A percentile compares a stretch with the other conserved stretches of the same genome.
These are phyloP conservation scores for Silybum marianum DNA, from an alignment of 129 eudicot species.

Conservation along the genomic window DNA sequence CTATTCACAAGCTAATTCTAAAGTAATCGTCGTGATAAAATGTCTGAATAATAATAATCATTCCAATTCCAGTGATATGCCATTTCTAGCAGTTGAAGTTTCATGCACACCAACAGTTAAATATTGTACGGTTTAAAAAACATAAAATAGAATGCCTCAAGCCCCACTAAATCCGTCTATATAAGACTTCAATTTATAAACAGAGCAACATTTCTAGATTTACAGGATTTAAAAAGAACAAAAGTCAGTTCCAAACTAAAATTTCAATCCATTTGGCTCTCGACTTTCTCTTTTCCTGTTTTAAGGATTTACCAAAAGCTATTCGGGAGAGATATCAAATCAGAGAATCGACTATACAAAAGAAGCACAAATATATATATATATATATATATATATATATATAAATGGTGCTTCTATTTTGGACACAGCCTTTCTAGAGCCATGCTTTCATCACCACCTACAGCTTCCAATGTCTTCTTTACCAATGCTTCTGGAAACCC, in stretches of 20 bases:
- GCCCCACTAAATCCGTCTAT: not conserved
- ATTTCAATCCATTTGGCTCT: slow-evolving; percentile 5
- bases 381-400: not conserved
- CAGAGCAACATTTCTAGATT: not conserved
- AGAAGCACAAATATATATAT: not conserved
- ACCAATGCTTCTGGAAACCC: slow-evolving; percentile 40
- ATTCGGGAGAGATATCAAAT: not conserved
- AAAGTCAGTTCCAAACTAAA: not conserved
- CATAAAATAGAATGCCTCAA: not conserved
- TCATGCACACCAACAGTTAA: not conserved
- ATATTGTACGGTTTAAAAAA: not conserved
- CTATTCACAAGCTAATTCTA: not conserved
- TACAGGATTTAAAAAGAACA: not conserved
- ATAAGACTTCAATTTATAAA: not conserved
- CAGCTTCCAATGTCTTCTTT: slow-evolving; percentile 31
- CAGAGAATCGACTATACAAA: slow-evolving; percentile 24
- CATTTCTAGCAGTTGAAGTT: not conserved
- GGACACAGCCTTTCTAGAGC: slow-evolving; percentile 35
- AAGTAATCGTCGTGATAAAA: too few relatives aligned
- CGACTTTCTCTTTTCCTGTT: not conserved
- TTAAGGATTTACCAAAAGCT: not conserved
- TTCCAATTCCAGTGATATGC: not conserved
- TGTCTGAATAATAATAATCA: not conserved
- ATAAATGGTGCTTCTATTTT: slow-evolving; percentile 1
- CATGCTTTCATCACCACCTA: slow-evolving; percentile 36